Percentiles rank a stretch among this genome's conserved stretches.
phyloP scores from a whole-genome alignment of 202 grass and related monocot genomes.

The Saccharum hybrid region DNA sequence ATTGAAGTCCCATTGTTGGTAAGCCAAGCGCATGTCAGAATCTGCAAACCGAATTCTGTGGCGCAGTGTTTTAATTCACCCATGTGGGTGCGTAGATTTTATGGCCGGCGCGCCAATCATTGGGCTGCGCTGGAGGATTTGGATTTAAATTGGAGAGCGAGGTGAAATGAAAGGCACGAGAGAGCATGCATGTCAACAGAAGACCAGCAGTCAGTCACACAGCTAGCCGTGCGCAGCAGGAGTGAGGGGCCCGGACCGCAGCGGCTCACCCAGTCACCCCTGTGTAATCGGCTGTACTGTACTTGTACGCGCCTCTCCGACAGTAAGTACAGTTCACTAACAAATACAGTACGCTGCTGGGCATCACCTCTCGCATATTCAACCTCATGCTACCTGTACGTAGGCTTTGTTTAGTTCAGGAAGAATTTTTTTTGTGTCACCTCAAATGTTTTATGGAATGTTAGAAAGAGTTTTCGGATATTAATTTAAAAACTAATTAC shows the following conservation, averaged over 20 bases:
- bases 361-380: neutral
- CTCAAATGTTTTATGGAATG: too few species aligned
- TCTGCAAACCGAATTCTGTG: neutral
- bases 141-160: too few species aligned
- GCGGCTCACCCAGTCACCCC: neutral
- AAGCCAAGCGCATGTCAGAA: neutral
- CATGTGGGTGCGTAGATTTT: neutral
- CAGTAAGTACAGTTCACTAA: neutral
- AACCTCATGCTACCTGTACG: too few species aligned
- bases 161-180: conserved; percentile 3
- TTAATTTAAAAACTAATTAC: too few species aligned
- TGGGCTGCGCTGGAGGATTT: conserved; percentile 1
- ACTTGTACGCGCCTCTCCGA: neutral
- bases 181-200: neutral
- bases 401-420: too few species aligned
- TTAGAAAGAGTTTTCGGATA: too few species aligned
- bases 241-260: neutral
- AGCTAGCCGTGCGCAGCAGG: neutral
- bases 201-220: neutral
- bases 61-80: neutral
- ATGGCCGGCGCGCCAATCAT: conserved; percentile 26
- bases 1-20: neutral
- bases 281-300: too few species aligned
- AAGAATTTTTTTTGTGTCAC: too few species aligned
- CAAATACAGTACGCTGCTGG: too few species aligned